These are phyloP conservation scores for Babesia ovata DNA, from an alignment of 169 alveolate genomes.

Conservation along the genomic window DNA sequence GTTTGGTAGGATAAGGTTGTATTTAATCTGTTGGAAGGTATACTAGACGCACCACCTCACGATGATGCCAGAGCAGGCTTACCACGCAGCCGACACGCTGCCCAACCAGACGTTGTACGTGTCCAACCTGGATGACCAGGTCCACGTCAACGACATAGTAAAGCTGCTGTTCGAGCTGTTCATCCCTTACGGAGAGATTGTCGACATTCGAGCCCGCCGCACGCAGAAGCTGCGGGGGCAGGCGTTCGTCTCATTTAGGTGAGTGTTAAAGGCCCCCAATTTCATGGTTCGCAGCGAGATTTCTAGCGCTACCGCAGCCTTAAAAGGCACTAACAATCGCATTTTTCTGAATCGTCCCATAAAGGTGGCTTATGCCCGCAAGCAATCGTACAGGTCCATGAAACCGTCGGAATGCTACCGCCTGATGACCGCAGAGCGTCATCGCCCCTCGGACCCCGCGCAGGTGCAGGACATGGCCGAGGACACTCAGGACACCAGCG, in stretches of 20 bases:
- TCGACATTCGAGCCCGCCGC: conserved; percentile 76
- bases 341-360: conserved; percentile 72
- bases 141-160: conserved; percentile 73
- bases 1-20: too few relatives aligned
- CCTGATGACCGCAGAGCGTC: conserved; percentile 40
- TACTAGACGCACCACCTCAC: not conserved
- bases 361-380: conserved; percentile 81
- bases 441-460: not conserved
- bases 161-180: conserved; percentile 80
- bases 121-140: conserved; percentile 78
- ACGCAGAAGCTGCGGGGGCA: conserved; percentile 80
- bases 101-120: conserved; percentile 85
- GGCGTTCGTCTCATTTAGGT: conserved; percentile 83
- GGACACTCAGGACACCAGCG: conserved; percentile 9
- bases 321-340: conserved; percentile 79
- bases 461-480: conserved; percentile 14
- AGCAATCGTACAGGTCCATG: conserved; percentile 67
- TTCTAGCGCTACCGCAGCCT: conserved; percentile 82
- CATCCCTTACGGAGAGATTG: conserved; percentile 77
- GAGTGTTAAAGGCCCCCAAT: not conserved
- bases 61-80: conserved; percentile 31
- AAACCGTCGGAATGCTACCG: conserved; percentile 73
- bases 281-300: conserved; percentile 63
- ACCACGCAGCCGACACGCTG: conserved; percentile 68
- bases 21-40: too few relatives aligned